Percentiles rank a stretch among this genome's conserved stretches.
These are phyloP conservation scores for Penicillium sp. DNA, from an alignment of 2,329 filamentous ascomycete genomes.

Conservation along the genomic window DNA sequence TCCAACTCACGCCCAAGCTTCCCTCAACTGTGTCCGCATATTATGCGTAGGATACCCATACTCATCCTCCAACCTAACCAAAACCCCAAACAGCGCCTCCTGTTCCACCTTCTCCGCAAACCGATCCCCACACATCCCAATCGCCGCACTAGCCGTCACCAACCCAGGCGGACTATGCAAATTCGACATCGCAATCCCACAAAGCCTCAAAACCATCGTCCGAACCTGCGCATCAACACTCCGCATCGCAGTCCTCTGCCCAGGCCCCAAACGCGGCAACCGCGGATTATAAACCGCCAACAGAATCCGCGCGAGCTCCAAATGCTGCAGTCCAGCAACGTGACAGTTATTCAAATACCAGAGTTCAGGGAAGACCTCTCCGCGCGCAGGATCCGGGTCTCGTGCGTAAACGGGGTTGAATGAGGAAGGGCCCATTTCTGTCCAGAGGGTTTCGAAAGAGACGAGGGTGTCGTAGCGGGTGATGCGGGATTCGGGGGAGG, in stretches of 20 bases:
- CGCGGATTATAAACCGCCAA: slow-evolving; percentile 59
- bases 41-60: slow-evolving; percentile 19
- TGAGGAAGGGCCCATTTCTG: slow-evolving; percentile 49
- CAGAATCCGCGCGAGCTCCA: slow-evolving; percentile 60
- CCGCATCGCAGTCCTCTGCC: slow-evolving; percentile 18
- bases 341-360: slow-evolving; percentile 60
- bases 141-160: slow-evolving; percentile 43
- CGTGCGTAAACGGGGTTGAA: slow-evolving; percentile 58
- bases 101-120: slow-evolving; percentile 32
- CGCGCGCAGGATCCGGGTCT: slow-evolving; percentile 35
- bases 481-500: slow-evolving; percentile 19
- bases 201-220: slow-evolving; percentile 54
- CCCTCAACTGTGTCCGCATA: slow-evolving; percentile 8
- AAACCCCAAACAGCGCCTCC: slow-evolving; percentile 25
- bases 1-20: slow-evolving; percentile 18
- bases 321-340: slow-evolving; percentile 62
- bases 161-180: slow-evolving; percentile 57
- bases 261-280: slow-evolving; percentile 51
- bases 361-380: slow-evolving; percentile 57
- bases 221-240: slow-evolving; percentile 18
- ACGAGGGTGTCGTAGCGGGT: slow-evolving; percentile 37
- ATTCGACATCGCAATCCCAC: slow-evolving; percentile 61
- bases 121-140: slow-evolving; percentile 36
- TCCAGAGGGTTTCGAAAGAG: slow-evolving; percentile 52
- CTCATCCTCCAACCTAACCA: slow-evolving; percentile 20